Conservation (phyloP, 2,329 filamentous ascomycete species). For the Colletotrichum sojae region DNA sequence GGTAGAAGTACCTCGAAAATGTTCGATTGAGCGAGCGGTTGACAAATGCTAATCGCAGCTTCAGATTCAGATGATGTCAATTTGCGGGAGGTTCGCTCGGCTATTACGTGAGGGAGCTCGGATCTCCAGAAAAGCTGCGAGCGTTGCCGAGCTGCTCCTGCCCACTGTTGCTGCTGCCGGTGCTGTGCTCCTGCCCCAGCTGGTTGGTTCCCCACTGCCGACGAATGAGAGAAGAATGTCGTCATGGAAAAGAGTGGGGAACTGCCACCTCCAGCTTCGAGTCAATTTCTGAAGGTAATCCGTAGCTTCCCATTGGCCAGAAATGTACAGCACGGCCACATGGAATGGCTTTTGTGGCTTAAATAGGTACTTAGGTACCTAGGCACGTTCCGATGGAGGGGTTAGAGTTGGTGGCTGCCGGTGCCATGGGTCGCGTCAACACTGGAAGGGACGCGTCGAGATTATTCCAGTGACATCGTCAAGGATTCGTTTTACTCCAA, state of each 20-base stretch:
- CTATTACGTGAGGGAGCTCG: conserved; percentile 41
- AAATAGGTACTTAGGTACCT: too few species aligned
- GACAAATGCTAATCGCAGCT: conserved; percentile 27
- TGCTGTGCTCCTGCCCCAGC: too few species aligned
- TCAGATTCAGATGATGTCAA: conserved; percentile 40
- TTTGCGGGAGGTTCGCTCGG: conserved; percentile 36
- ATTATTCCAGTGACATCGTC: conserved; percentile 1
- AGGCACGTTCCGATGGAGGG: background rate
- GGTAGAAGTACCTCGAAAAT: conserved; percentile 30
- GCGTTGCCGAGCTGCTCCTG: conserved; percentile 30
- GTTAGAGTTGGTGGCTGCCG: background rate
- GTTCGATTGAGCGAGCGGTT: conserved; percentile 41
- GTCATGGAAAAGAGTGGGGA: conserved; percentile 36
- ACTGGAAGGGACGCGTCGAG: conserved; percentile 13
- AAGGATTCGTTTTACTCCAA: too few species aligned
- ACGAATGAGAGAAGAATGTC: conserved; percentile 35
- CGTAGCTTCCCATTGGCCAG: background rate
- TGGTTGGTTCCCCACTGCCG: background rate
- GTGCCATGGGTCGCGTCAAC: conserved; percentile 18
- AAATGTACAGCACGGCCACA: accelerated
- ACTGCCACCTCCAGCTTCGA: conserved; percentile 14
- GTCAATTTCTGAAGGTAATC: conserved; percentile 2
- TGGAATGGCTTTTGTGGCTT: background rate
- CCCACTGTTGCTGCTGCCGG: background rate
- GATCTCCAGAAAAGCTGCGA: conserved; percentile 38